These are phyloP conservation scores for Alternaria panax DNA, from an alignment of 2,329 filamentous ascomycete genomes.

Conservation along the genomic window DNA sequence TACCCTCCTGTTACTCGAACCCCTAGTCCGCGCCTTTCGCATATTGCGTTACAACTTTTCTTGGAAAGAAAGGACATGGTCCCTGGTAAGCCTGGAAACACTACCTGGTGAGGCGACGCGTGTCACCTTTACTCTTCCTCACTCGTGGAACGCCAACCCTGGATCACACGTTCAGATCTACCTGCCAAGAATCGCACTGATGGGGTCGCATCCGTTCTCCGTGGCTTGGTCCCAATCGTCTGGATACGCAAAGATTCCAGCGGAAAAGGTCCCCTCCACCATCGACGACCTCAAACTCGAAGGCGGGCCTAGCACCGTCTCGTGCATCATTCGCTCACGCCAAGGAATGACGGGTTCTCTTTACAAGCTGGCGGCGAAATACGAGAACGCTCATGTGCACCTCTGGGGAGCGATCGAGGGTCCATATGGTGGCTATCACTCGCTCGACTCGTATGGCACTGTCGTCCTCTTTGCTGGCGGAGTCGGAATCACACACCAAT, in stretches of 20 bases:
- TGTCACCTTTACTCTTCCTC: conserved; percentile 72
- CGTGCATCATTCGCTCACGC: conserved; percentile 81
- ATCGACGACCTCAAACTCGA: conserved; percentile 53
- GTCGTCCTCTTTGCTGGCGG: conserved; percentile 86
- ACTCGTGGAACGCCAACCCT: conserved; percentile 73
- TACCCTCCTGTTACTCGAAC: conserved; percentile 68
- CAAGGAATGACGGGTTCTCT: conserved; percentile 83
- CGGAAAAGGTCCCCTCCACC: conserved; percentile 37
- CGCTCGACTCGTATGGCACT: conserved; percentile 87
- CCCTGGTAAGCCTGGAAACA: conserved; percentile 62
- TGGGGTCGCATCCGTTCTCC: conserved; percentile 78
- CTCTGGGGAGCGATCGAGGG: conserved; percentile 81
- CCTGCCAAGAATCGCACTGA: conserved; percentile 71
- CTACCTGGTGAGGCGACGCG: conserved; percentile 75
- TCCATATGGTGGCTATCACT: conserved; percentile 77
- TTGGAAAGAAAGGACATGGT: conserved; percentile 66
- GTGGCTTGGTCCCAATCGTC: conserved; percentile 74
- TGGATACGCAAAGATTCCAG: conserved; percentile 17
- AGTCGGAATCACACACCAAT: conserved; percentile 90
- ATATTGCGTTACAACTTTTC: conserved; percentile 71
- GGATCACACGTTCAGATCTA: conserved; percentile 80
- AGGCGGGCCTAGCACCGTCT: conserved; percentile 54
- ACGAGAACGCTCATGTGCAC: conserved; percentile 59
- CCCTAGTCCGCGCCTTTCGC: conserved; percentile 62
- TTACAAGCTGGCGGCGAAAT: conserved; percentile 68